Evolutionary conservation across 352 stramenopile species (phyloP), one percentile per base, ranked within the genome.

Genomic region (Phytophthora pinifolia): DNA sequence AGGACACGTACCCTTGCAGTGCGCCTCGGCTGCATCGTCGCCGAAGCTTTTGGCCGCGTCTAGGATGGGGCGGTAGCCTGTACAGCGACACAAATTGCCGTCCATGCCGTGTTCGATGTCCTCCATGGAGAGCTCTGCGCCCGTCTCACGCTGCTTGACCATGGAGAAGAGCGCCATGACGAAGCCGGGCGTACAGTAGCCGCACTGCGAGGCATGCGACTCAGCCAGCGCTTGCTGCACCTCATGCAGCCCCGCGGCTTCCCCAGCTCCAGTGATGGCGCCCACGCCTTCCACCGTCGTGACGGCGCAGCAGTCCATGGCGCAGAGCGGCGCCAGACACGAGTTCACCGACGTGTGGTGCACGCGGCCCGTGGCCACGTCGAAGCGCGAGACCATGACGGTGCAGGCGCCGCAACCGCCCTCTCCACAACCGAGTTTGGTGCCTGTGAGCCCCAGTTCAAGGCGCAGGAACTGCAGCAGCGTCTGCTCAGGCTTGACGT

Each of bases 361-460:
- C 58, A 91, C 72, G 18, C 63, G 58, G 8, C 75, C 59, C 0
- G 65, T 50, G 22, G 60, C 46, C 7, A 73, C 53, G 54, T 92
- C 74, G 35, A 80, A 84, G 39, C 74, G 76, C 33, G 84, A 92
- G 9, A 98, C 68, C 74, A 98, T 96, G 39, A 99, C 94, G 6
- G 92, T 98, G 62, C 96, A 99, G 12, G 96, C 96, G 34, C 96
- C 96, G 54, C 96, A 99, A 30, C 96, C 96, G 32, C 96, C 96
- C 60, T 99, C 96, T 1, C 89, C 91, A 52, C 96, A 99, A 54
- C 92, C 93, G 15, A 96, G 74, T 53, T 96, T 96, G 2, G 86
- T 94, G 49, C 83, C 86, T 15, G 82, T 90, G 55, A 94, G 77
- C 3, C 75, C 53, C 43, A 88, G 46, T 29, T 82, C 79, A 13